Base-by-base conservation (phyloP, 2,329 filamentous ascomycete genomes). In the Arthrobotrys conoides region DNA sequence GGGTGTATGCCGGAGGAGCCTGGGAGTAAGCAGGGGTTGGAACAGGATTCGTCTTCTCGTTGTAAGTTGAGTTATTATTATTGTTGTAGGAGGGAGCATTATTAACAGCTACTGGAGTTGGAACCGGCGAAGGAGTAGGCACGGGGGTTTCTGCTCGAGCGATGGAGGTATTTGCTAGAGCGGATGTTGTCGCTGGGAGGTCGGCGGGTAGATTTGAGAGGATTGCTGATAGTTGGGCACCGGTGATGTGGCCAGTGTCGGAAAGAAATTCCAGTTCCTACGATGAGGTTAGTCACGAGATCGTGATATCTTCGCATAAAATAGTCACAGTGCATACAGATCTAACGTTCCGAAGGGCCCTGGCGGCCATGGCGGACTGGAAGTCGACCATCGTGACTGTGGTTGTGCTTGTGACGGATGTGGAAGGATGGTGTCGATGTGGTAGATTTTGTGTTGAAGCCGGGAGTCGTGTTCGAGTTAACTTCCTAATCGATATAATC, bases 1-100 rank as follows among this genome's bases (percentile, higher is more conserved):
- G 85, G 10, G 85, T 84, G 81, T 89, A 89, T 36, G 88, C 86
- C 53, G 88, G 88, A 63, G 88, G 88, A 49, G 71, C 64, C 27
- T 66, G 27, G 10, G 38, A 53, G 53, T 71, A 71, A 16, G 71
- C 53, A 20, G 79, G 63, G 30, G 66, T 63, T 24, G 51, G 57
- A 12, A 38, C 24, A 3, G 67, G 59, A 38, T 76, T 46, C 18
- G 67, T 49, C 57, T 80, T 80, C 53, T 76, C 77, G 67, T 79
- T 75, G 71, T 51, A 70, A 9, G 41, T 51, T 9, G 64, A 14
- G 22, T 22, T 41, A 20, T 67, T 44, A 16, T 53, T 51, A 12
- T 41, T 41, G 38, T 41, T 41, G 38, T 41, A 41, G 12, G 38
- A 41, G 38, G 38, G 4, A 38, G 30, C 22, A 20, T 61, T 44